Percentiles rank a stretch among this genome's conserved stretches.
phyloP scores from a whole-genome alignment of 2,329 filamentous ascomycete genomes.

The Taxawa tesnikishii region DNA sequence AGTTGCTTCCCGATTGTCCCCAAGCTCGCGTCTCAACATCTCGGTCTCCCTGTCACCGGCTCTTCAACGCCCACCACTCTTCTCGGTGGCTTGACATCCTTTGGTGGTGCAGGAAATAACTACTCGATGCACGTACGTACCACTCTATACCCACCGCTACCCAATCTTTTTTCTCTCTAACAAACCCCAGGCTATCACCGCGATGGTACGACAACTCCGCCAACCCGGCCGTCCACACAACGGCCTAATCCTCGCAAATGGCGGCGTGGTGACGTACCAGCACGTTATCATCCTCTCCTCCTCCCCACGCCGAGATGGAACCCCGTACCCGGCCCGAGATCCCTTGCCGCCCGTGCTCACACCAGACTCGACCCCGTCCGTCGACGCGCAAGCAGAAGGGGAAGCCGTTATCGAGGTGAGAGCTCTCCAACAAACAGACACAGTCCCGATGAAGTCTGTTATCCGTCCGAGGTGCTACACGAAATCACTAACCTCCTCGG shows the following conservation, averaged over 20 bases:
- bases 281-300: slow-evolving; percentile 48
- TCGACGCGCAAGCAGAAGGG: slow-evolving; percentile 34
- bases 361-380: slow-evolving; percentile 22
- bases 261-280: slow-evolving; percentile 53
- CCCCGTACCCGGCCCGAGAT: slow-evolving; percentile 34
- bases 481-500: background rate
- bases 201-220: slow-evolving; percentile 43
- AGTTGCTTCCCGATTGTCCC: slow-evolving; percentile 60
- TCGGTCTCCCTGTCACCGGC: slow-evolving; percentile 37
- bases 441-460: slow-evolving; percentile 4
- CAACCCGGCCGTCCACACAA: slow-evolving; percentile 32
- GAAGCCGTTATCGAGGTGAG: slow-evolving; percentile 42
- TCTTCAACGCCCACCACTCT: slow-evolving; percentile 44
- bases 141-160: background rate
- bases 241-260: slow-evolving; percentile 50
- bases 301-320: slow-evolving; percentile 24
- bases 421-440: background rate
- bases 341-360: slow-evolving; percentile 32
- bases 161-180: background rate
- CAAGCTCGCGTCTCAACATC: slow-evolving; percentile 50
- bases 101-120: slow-evolving; percentile 59
- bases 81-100: slow-evolving; percentile 54
- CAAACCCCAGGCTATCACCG: slow-evolving; percentile 36
- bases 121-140: slow-evolving; percentile 53
- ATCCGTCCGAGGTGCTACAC: background rate